These are phyloP conservation scores for Globisporangium orthogonon DNA, from an alignment of 352 stramenopile species.

Conservation along the genomic window DNA sequence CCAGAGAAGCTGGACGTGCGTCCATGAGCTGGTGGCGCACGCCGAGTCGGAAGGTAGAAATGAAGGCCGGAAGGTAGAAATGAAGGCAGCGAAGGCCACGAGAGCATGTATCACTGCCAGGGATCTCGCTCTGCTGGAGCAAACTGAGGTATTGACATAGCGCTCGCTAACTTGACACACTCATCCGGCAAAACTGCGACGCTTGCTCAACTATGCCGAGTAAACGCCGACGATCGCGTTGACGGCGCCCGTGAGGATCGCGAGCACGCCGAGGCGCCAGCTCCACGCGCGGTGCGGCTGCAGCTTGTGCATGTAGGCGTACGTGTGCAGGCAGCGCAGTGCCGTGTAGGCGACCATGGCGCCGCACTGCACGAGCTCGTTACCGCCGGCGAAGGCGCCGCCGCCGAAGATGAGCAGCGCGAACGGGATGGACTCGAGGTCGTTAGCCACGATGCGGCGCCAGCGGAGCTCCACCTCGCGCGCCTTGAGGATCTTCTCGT, in stretches of 20 bases:
- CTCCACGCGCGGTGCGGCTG: conserved; percentile 30
- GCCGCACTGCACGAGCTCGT: conserved; percentile 26
- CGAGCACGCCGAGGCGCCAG: conserved; percentile 17
- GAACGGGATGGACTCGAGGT: conserved; percentile 58
- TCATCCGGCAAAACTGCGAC: background rate
- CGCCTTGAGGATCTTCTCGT: conserved; percentile 26
- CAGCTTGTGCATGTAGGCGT: conserved; percentile 25
- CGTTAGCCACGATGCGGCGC: conserved; percentile 48
- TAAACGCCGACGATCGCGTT: conserved; percentile 23
- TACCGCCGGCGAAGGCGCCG: conserved; percentile 30
- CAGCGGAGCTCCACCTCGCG: conserved; percentile 35
- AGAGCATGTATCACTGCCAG: background rate
- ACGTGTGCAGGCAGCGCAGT: conserved; percentile 30
- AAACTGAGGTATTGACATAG: background rate
- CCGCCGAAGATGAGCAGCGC: conserved; percentile 42
- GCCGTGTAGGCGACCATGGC: conserved; percentile 31
- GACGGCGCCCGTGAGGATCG: conserved; percentile 16
- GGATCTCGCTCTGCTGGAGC: background rate
- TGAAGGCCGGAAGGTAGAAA: too few relatives aligned
- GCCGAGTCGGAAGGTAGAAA: too few relatives aligned
- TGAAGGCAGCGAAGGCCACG: background rate
- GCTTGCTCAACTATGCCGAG: too few relatives aligned
- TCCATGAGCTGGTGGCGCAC: too few relatives aligned
- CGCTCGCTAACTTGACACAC: background rate
- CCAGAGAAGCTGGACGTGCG: too few relatives aligned